phyloP scores from a whole-genome alignment of 306 rosid species.

The Cicer pinnatifidum region DNA sequence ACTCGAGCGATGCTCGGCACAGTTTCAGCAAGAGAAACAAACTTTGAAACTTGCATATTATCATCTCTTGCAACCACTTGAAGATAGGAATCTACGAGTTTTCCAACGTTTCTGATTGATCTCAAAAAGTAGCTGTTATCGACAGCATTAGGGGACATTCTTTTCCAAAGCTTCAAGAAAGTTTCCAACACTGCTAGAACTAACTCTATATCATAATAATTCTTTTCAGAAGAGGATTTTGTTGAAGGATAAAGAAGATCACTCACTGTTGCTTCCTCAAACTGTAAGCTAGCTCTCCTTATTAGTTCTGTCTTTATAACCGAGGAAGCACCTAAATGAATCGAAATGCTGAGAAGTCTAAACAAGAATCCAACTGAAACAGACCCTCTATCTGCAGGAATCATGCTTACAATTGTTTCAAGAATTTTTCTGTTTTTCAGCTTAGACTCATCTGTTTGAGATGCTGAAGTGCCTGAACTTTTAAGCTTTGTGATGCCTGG shows the following conservation, averaged over 20 bases:
- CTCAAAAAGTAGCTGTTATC: conserved; percentile 60
- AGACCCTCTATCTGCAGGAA: conserved; percentile 84
- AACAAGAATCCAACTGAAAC: conserved; percentile 84
- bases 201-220: conserved; percentile 76
- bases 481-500: conserved; percentile 64
- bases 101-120: conserved; percentile 80
- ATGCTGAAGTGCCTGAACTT: conserved; percentile 52
- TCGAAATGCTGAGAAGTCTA: conserved; percentile 69
- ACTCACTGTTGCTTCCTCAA: conserved; percentile 86
- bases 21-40: conserved; percentile 75
- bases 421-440: conserved; percentile 64
- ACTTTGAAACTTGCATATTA: conserved; percentile 72
- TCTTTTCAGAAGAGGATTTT: conserved; percentile 57
- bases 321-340: conserved; percentile 65
- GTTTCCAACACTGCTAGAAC: conserved; percentile 80
- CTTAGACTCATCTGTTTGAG: conserved; percentile 60
- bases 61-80: conserved; percentile 82
- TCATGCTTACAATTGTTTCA: conserved; percentile 77
- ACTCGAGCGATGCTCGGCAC: conserved; percentile 77
- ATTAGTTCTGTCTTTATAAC: conserved; percentile 72
- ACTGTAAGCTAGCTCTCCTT: conserved; percentile 74
- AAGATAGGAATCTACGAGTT: conserved; percentile 92
- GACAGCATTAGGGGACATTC: conserved; percentile 64
- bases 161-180: conserved; percentile 72
- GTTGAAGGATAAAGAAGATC: conserved; percentile 78